Percentiles rank a stretch among this genome's conserved stretches.
These are phyloP conservation scores for Xylariaceae sp. DNA, from an alignment of 2,329 filamentous ascomycete genomes.

Conservation along the genomic window DNA sequence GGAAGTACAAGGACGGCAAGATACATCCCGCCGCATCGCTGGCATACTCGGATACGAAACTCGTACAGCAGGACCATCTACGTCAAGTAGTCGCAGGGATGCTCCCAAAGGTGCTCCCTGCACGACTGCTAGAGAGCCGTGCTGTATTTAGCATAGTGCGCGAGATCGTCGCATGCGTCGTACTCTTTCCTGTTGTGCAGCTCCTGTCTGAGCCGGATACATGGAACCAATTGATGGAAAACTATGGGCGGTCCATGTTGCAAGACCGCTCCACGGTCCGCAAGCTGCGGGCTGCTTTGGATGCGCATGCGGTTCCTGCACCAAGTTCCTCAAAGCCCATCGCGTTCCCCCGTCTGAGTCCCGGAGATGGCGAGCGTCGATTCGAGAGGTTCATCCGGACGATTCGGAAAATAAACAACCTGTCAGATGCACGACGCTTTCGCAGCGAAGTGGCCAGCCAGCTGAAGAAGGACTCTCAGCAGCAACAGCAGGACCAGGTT, in stretches of 20 bases:
- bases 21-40: constrained; percentile 82
- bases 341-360: constrained; percentile 71
- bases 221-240: constrained; percentile 96
- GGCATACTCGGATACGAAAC: constrained; percentile 76
- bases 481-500: constrained; percentile 74
- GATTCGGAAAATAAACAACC: constrained; percentile 80
- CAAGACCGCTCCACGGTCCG: constrained; percentile 94
- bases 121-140: constrained; percentile 68
- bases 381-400: constrained; percentile 93
- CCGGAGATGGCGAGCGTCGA: constrained; percentile 80
- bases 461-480: constrained; percentile 73
- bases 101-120: constrained; percentile 69
- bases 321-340: constrained; percentile 60
- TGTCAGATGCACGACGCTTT: constrained; percentile 89
- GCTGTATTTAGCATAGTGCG: constrained; percentile 75
- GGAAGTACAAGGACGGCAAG: constrained; percentile 82
- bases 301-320: constrained; percentile 85
- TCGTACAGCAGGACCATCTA: constrained; percentile 83
- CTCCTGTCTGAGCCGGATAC: constrained; percentile 86
- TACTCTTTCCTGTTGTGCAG: constrained; percentile 75
- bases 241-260: constrained; percentile 75
- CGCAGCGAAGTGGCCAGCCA: constrained; percentile 90
- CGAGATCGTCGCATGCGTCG: constrained; percentile 90
- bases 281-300: constrained; percentile 83
- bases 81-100: constrained; percentile 67